Conservation (phyloP, 2,329 filamentous ascomycete species). For the Coniochaeta ligniaria region DNA sequence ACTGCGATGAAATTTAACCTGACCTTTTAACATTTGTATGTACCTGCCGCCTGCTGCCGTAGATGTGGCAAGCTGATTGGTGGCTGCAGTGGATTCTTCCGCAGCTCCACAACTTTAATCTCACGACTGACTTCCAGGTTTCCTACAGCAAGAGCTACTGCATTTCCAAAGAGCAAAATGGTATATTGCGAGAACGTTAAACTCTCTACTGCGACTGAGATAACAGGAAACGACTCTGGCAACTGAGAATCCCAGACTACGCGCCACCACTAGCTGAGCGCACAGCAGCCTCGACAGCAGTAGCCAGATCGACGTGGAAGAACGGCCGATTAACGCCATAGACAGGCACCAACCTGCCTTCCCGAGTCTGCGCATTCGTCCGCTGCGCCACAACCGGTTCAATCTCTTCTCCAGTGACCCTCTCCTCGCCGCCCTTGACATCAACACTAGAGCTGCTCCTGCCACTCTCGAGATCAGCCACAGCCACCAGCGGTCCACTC, state of each 20-base stretch:
- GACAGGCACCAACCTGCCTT: constrained; percentile 18
- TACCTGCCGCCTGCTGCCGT: too few relatives aligned
- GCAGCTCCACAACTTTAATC: background rate
- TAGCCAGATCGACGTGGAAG: constrained; percentile 38
- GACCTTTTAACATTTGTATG: too few relatives aligned
- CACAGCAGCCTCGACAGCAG: constrained; percentile 31
- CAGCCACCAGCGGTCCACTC: constrained; percentile 20
- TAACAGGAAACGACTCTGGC: background rate
- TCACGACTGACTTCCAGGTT: background rate
- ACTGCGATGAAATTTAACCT: too few relatives aligned
- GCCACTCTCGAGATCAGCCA: constrained; percentile 14
- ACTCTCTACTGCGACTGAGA: background rate
- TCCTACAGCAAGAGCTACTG: background rate
- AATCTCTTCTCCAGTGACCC: constrained; percentile 8
- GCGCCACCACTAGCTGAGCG: background rate
- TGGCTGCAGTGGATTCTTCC: too few relatives aligned
- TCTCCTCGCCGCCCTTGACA: background rate
- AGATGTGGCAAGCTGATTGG: too few relatives aligned
- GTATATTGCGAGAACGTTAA: background rate
- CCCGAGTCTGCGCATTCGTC: background rate
- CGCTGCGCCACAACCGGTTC: constrained; percentile 11
- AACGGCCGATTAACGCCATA: constrained; percentile 36
- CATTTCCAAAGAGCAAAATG: background rate
- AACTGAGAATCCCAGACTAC: background rate
- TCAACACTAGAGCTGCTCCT: background rate